phyloP scores from a whole-genome alignment of 1,284 basidiomycete genomes.

The Microbotryomycetes sp. region DNA sequence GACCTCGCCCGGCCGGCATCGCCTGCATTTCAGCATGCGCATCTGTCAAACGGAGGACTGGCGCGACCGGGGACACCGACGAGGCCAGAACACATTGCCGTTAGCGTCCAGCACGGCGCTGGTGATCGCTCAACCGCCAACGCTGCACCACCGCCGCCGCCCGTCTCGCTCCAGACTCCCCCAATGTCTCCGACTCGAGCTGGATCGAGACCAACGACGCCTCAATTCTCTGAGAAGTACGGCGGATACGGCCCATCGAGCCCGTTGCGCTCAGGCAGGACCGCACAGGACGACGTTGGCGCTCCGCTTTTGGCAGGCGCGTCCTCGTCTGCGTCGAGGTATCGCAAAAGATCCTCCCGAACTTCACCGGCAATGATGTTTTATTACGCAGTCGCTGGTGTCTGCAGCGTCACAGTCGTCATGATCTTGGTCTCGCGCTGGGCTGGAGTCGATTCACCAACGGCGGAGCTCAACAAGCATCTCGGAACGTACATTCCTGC shows the following conservation, averaged over 20 bases:
- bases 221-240: constrained; percentile 6
- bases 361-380: not conserved
- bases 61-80: not conserved
- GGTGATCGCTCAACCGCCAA: not conserved
- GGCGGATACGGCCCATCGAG: constrained; percentile 8
- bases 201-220: not conserved
- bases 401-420: constrained; percentile 12
- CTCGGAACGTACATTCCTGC: constrained; percentile 24
- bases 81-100: not conserved
- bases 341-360: not conserved
- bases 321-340: constrained; percentile 35
- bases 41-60: too few species aligned
- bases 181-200: constrained; percentile 13
- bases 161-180: too few species aligned
- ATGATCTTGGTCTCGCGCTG: constrained; percentile 13
- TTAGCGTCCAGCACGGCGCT: not conserved
- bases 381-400: constrained; percentile 4
- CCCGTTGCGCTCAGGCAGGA: not conserved
- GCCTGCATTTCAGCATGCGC: too few species aligned
- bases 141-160: not conserved
- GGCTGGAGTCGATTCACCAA: not conserved
- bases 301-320: constrained; percentile 50
- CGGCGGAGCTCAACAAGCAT: constrained; percentile 3
- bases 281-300: constrained; percentile 45
- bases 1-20: too few species aligned